phyloP scores from a whole-genome alignment of 148 eudicot species.

The Rhododendron kiyosumense region DNA sequence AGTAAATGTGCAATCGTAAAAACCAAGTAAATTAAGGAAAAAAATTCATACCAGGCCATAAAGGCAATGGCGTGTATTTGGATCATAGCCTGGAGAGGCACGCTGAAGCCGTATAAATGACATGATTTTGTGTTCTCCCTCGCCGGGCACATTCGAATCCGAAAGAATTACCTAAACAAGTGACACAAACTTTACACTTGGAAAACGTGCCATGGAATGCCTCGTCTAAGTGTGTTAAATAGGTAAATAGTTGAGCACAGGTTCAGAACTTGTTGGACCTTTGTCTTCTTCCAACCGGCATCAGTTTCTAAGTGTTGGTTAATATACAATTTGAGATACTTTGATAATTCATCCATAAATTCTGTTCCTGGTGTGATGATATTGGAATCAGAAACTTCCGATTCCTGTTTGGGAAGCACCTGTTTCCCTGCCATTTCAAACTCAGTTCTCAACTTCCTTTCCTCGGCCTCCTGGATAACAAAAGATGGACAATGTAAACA shows the following conservation, averaged over 20 bases:
- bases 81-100: slow-evolving; percentile 6
- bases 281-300: slow-evolving; percentile 32
- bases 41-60: too few species aligned
- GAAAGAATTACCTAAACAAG: slow-evolving; percentile 39
- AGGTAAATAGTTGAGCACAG: not conserved
- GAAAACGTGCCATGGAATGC: not conserved
- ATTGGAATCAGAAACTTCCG: slow-evolving; percentile 11
- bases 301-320: slow-evolving; percentile 10
- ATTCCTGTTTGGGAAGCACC: slow-evolving; percentile 27
- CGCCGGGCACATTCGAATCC: slow-evolving; percentile 45
- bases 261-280: slow-evolving; percentile 16
- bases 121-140: slow-evolving; percentile 54
- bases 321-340: slow-evolving; percentile 29
- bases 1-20: not conserved
- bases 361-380: too few species aligned
- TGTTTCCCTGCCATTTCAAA: slow-evolving; percentile 32
- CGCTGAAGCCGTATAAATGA: slow-evolving; percentile 39
- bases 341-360: slow-evolving; percentile 37
- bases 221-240: not conserved
- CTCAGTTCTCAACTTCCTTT: slow-evolving; percentile 20
- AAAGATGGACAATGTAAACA: not conserved
- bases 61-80: too few species aligned
- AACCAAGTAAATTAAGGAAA: not conserved
- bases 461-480: slow-evolving; percentile 35
- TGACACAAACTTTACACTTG: not conserved